Conservation (phyloP, 2,329 filamentous ascomycete genomes). For the Colletotrichum navitas region DNA sequence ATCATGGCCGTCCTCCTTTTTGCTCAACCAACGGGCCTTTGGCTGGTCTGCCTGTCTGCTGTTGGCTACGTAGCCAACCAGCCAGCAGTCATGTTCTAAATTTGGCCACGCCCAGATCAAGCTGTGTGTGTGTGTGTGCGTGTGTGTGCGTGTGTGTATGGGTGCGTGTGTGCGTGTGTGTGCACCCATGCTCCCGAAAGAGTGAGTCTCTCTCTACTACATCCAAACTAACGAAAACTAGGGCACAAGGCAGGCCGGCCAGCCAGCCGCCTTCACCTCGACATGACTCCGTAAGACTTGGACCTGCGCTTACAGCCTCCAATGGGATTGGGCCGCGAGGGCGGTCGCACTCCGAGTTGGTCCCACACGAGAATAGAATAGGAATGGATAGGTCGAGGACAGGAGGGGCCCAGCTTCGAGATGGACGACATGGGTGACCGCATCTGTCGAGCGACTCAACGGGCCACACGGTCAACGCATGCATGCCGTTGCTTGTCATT, state of each 20-base stretch:
- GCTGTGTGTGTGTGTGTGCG: background rate
- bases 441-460: conserved; percentile 50
- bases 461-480: conserved; percentile 49
- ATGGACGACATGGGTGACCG: conserved; percentile 46
- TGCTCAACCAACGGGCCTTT: conserved; percentile 31
- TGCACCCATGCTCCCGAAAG: conserved; percentile 1
- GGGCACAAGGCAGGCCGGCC: conserved; percentile 37
- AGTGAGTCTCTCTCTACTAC: conserved; percentile 16
- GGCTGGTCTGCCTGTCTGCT: conserved; percentile 33
- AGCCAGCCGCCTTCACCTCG: conserved; percentile 34
- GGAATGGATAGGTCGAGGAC: conserved; percentile 30
- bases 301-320: conserved; percentile 61
- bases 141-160: background rate
- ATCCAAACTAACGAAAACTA: conserved; percentile 32
- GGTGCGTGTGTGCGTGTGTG: conserved; percentile 5
- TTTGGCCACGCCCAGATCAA: conserved; percentile 40
- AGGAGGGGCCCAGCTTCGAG: conserved; percentile 31
- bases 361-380: conserved; percentile 43
- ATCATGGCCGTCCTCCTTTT: conserved; percentile 51
- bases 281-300: conserved; percentile 32
- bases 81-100: conserved; percentile 42
- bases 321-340: conserved; percentile 54
- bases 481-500: conserved; percentile 43
- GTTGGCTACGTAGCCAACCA: conserved; percentile 38
- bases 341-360: conserved; percentile 41